Evolutionary conservation across 768 basidiomycete genomes (phyloP).

Genomic region (Clavaria fumosa): DNA sequence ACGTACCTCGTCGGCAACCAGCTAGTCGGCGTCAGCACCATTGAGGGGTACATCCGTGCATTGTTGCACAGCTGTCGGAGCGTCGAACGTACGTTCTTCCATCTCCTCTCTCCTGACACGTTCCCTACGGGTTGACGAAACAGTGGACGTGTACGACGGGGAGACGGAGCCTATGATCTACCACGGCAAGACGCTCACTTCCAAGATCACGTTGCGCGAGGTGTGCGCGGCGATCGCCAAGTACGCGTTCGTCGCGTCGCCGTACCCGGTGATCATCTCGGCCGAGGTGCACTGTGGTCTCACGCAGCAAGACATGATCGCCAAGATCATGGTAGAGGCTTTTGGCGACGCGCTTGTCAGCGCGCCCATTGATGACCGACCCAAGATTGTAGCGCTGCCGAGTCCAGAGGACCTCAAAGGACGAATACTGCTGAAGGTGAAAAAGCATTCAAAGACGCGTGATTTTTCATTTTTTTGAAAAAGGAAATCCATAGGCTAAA

Average conservation of each 20-base stretch:
- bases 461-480: too few species aligned
- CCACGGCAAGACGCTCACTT: slow-evolving; percentile 86
- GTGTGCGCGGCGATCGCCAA: slow-evolving; percentile 77
- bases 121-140: slow-evolving; percentile 10
- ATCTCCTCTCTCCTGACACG: slow-evolving; percentile 33
- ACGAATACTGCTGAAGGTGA: slow-evolving; percentile 70
- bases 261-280: slow-evolving; percentile 92
- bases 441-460: too few species aligned
- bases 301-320: slow-evolving; percentile 37
- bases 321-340: slow-evolving; percentile 29
- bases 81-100: slow-evolving; percentile 64
- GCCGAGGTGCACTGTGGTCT: slow-evolving; percentile 86
- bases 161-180: slow-evolving; percentile 77
- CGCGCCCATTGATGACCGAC: slow-evolving; percentile 24
- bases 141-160: slow-evolving; percentile 90
- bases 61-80: slow-evolving; percentile 77
- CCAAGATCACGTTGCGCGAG: slow-evolving; percentile 69
- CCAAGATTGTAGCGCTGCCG: slow-evolving; percentile 44
- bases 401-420: slow-evolving; percentile 80
- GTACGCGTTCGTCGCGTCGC: slow-evolving; percentile 88
- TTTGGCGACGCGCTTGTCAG: slow-evolving; percentile 29
- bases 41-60: slow-evolving; percentile 81
- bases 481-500: slow-evolving; percentile 64
- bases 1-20: slow-evolving; percentile 72
- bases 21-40: slow-evolving; percentile 60